Percentiles rank a stretch among this genome's conserved stretches.
These are phyloP conservation scores for Boletus tylopilopsis DNA, from an alignment of 768 basidiomycete genomes.

Conservation along the genomic window DNA sequence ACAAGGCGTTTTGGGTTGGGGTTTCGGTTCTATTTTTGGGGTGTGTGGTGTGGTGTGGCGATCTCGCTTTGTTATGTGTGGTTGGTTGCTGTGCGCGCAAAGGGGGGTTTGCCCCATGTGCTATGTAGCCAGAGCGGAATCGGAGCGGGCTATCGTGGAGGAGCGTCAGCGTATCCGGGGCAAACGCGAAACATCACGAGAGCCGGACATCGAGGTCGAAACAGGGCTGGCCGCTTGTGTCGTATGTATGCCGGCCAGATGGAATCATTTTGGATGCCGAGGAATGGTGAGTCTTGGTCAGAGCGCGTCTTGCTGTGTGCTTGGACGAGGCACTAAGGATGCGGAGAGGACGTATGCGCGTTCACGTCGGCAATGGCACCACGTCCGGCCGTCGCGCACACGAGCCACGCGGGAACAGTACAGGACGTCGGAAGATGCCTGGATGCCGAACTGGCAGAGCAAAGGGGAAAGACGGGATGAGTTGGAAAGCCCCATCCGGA, in stretches of 20 bases:
- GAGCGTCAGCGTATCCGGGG: background rate
- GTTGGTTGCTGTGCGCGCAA: background rate
- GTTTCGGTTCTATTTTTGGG: constrained; percentile 1
- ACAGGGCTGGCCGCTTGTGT: background rate
- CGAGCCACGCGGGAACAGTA: background rate
- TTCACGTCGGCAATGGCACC: constrained; percentile 3
- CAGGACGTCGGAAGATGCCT: background rate
- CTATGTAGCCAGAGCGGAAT: background rate
- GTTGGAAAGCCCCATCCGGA: too few species aligned
- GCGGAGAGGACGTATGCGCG: background rate
- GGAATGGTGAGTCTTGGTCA: background rate
- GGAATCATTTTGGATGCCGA: background rate
- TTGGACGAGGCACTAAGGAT: too few species aligned
- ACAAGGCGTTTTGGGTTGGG: background rate
- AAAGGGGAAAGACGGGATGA: background rate
- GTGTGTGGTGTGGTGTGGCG: too few species aligned
- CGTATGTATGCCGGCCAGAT: background rate
- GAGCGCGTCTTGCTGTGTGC: background rate
- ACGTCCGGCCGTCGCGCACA: background rate
- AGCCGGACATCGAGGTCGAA: constrained; percentile 1
- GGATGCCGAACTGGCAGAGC: background rate
- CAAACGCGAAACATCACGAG: constrained; percentile 3
- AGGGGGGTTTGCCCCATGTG: constrained; percentile 6
- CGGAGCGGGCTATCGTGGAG: background rate
- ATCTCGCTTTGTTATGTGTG: too few species aligned